Conservation (phyloP, 148 eudicot species). For the Chenopodium formosanum region DNA sequence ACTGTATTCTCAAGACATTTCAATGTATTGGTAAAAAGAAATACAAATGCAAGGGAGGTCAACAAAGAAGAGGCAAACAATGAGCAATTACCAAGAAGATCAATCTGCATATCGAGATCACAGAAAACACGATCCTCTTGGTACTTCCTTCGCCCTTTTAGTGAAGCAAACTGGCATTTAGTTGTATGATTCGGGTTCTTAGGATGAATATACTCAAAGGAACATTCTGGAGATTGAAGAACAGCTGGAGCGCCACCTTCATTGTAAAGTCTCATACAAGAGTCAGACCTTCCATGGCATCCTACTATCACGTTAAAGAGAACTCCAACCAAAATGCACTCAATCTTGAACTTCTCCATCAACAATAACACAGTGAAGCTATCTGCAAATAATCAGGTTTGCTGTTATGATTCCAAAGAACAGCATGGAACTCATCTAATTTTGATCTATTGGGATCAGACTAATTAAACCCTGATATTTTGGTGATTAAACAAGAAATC, state of each 20-base stretch:
- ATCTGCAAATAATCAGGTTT: background rate
- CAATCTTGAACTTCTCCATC: background rate
- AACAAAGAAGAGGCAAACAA: background rate
- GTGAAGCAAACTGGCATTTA: constrained; percentile 11
- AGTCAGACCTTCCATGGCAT: constrained; percentile 16
- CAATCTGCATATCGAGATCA: constrained; percentile 20
- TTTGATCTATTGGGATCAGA: no score
- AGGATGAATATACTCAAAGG: constrained; percentile 18
- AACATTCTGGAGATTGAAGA: constrained; percentile 17
- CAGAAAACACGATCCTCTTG: constrained; percentile 24
- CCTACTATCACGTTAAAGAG: background rate
- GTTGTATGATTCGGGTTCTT: constrained; percentile 6
- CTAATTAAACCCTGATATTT: no score
- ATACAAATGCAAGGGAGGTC: background rate
- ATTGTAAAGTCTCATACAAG: constrained; percentile 14
- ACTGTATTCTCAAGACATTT: background rate
- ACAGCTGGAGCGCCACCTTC: constrained; percentile 23
- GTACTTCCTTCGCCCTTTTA: constrained; percentile 20
- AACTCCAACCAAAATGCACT: constrained; percentile 11
- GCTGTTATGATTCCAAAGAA: background rate
- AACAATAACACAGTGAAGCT: no score
- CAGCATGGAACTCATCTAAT: background rate
- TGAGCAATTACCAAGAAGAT: constrained; percentile 11
- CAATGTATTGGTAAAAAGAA: no score
- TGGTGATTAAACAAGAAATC: no score